These are phyloP conservation scores for Suillus bovinus DNA, from an alignment of 768 basidiomycete species.

Conservation along the genomic window DNA sequence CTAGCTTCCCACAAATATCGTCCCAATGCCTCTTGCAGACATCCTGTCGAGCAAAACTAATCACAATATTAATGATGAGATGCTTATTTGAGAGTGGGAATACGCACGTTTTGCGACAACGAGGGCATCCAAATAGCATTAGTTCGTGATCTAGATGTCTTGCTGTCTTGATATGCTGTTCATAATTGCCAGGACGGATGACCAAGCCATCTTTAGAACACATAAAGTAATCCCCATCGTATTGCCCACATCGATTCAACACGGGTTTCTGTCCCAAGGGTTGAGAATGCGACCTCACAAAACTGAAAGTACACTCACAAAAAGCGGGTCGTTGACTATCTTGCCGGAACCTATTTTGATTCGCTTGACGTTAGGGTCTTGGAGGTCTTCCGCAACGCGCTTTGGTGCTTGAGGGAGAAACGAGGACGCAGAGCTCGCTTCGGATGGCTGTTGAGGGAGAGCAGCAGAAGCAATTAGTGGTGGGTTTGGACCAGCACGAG, in stretches of 20 bases:
- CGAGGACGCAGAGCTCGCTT: background rate
- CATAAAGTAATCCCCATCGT: background rate
- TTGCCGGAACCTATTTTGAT: background rate
- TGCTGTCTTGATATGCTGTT: background rate
- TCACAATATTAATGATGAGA: background rate
- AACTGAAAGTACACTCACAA: background rate
- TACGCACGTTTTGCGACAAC: background rate
- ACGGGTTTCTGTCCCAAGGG: background rate
- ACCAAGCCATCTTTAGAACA: background rate
- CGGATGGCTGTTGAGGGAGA: too few species aligned
- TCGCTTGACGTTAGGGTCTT: background rate
- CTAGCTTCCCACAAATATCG: background rate
- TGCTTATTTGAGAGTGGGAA: background rate
- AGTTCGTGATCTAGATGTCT: background rate
- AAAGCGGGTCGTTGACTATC: background rate
- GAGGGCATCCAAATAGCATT: background rate
- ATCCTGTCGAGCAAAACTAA: background rate
- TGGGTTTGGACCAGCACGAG: background rate
- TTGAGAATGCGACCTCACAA: background rate
- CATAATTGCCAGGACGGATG: background rate
- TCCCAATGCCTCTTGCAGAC: background rate
- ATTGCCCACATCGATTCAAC: background rate
- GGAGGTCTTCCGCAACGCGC: background rate
- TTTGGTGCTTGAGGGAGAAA: background rate
- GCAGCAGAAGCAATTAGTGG: too few species aligned